Conservation (phyloP, 2,329 filamentous ascomycete genomes). For the Colletotrichum tropicale region DNA sequence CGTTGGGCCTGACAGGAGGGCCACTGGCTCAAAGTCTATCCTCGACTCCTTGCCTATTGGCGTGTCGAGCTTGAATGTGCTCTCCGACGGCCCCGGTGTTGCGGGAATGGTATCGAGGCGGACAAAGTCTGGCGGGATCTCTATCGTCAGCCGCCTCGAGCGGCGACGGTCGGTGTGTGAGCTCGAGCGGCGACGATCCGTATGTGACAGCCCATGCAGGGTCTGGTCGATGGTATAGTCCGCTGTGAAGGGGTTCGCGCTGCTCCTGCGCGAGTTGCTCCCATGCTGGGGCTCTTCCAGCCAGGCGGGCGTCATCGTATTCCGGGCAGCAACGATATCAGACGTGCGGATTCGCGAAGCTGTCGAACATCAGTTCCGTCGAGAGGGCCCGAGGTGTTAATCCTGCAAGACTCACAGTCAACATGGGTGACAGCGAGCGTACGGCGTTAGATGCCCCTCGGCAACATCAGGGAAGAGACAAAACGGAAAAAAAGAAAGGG, state of each 20-base stretch:
- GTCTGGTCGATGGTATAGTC: constrained; percentile 19
- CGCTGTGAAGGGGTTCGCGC: constrained; percentile 9
- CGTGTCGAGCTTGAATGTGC: neutral
- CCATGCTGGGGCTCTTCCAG: constrained; percentile 5
- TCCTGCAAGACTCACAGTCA: neutral
- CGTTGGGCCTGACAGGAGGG: neutral
- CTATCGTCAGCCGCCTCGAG: neutral
- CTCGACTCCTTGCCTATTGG: neutral
- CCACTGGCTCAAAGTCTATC: neutral
- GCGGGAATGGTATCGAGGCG: neutral
- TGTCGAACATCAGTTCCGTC: neutral
- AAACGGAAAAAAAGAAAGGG: neutral
- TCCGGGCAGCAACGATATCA: neutral
- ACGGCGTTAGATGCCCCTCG: neutral
- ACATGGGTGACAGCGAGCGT: neutral
- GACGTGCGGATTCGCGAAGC: neutral
- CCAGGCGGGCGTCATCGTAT: constrained; percentile 15
- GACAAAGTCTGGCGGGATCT: constrained; percentile 1
- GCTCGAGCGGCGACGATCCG: neutral
- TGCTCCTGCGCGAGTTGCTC: neutral
- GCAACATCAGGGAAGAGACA: neutral
- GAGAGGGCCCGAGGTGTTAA: neutral
- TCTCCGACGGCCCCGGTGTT: constrained; percentile 3
- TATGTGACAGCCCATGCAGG: neutral
- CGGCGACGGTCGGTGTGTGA: neutral